These are phyloP conservation scores for Penicillium sp. DNA, from an alignment of 2,329 filamentous ascomycete species.

Conservation along the genomic window DNA sequence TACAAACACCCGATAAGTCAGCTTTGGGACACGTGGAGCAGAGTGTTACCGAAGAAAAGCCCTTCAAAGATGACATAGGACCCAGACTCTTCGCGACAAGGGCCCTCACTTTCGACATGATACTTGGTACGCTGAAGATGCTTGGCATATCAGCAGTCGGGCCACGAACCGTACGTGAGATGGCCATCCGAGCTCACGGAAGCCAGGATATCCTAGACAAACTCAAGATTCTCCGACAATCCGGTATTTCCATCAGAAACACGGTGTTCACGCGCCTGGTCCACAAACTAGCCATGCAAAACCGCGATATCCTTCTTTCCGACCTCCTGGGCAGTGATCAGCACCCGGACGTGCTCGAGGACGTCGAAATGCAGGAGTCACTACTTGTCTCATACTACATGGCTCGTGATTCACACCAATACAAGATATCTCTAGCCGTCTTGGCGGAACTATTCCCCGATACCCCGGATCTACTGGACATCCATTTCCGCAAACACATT, in stretches of 20 bases:
- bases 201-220: constrained; percentile 57
- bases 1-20: background rate
- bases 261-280: constrained; percentile 67
- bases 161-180: constrained; percentile 71
- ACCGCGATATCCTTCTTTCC: constrained; percentile 53
- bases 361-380: constrained; percentile 53
- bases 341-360: constrained; percentile 63
- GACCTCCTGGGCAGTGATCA: constrained; percentile 59
- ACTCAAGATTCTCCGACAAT: constrained; percentile 59
- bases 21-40: background rate
- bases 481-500: constrained; percentile 43
- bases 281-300: constrained; percentile 59
- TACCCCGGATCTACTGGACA: constrained; percentile 32
- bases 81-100: constrained; percentile 79
- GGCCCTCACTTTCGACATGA: constrained; percentile 69
- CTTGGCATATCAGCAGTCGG: constrained; percentile 72
- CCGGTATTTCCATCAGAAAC: constrained; percentile 61
- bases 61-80: constrained; percentile 66
- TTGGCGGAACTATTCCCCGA: constrained; percentile 43
- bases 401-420: constrained; percentile 51
- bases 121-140: constrained; percentile 67
- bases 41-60: constrained; percentile 36
- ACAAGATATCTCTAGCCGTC: constrained; percentile 57
- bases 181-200: constrained; percentile 65
- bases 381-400: constrained; percentile 55